Evolutionary conservation across 2,329 filamentous ascomycete species (phyloP), one percentile per base, ranked within the genome.

Genomic region (Apiospora koreana): DNA sequence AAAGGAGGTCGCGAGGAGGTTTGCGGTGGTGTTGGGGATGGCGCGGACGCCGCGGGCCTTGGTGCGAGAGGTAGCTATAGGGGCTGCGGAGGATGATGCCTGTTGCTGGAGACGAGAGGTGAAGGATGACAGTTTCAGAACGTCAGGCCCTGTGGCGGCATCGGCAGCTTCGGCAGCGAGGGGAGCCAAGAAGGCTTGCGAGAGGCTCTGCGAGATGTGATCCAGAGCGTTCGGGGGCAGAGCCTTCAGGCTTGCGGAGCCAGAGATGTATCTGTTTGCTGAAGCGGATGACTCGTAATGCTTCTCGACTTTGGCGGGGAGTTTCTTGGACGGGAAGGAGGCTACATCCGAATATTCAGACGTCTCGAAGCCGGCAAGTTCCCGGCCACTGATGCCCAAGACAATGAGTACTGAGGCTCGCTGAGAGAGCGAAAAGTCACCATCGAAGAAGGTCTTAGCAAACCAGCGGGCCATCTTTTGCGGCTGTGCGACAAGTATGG

Each of bases 101-200:
- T 86, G 66, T 76, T 92, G 87, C 23, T 89, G 86, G 79, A 95
- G 90, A 23, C 93, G 90, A 0, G 93, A 93, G 14, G 92, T 95
- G 81, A 98, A 97, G 2, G 92, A 97, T 38, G 94, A 91, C 28
- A 98, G 88, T 82, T 98, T 98, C 64, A 99, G 88, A 7, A 92
- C 88, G 74, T 94, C 90, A 0, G 96, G 95, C 0, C 95, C 94
- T 0, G 92, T 92, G 8, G 90, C 86, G 28, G 91, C 86, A 77
- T 98, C 94, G 50, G 94, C 95, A 2, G 95, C 94, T 70, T 90
- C 86, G 46, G 93, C 91, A 1, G 95, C 94, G 38, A 98, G 83
- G 0, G 96, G 96, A 21, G 91, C 89, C 25, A 98, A 90, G 76
- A 97, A 93, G 0, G 86, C 85, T 35, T 90, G 88, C 5, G 92